Evolutionary conservation across 345 rosid species (phyloP).

Genomic region (Dovyalis caffra): DNA sequence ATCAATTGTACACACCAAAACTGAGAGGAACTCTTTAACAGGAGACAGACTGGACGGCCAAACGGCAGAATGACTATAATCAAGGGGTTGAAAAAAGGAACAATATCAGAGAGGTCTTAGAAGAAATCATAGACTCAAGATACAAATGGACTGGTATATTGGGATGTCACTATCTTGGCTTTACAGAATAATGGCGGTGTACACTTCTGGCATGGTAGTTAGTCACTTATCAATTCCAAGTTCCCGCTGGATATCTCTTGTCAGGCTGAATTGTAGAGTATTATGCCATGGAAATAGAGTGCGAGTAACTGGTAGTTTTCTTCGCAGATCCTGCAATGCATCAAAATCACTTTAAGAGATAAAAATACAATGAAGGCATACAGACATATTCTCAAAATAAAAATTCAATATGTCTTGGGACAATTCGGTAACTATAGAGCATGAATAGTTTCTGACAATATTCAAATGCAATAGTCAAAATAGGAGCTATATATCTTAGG

Average conservation of each 20-base stretch:
- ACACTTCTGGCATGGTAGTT: not conserved
- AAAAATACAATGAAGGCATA: not conserved
- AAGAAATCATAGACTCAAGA: not conserved
- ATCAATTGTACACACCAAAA: constrained; percentile 16
- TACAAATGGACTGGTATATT: not conserved
- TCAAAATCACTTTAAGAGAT: not conserved
- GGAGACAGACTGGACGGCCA: not conserved
- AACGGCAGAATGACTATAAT: not conserved
- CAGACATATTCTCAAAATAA: not conserved
- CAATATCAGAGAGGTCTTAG: not conserved
- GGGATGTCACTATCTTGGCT: constrained; percentile 4
- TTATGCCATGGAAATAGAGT: constrained; percentile 95
- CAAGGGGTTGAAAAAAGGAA: not conserved
- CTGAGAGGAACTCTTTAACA: not conserved
- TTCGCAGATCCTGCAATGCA: constrained; percentile 73
- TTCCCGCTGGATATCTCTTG: constrained; percentile 87
- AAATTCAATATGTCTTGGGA: not conserved
- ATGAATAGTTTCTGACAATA: too few relatives aligned
- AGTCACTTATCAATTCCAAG: constrained; percentile 78
- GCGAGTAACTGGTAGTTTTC: constrained; percentile 96
- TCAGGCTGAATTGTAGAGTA: constrained; percentile 84
- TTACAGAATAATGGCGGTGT: not conserved
- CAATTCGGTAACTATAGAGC: not conserved
- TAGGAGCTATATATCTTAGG: too few relatives aligned
- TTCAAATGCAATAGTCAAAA: too few relatives aligned